Evolutionary conservation across 129 eudicot species (phyloP).

Genomic region (Flaveria robusta): DNA sequence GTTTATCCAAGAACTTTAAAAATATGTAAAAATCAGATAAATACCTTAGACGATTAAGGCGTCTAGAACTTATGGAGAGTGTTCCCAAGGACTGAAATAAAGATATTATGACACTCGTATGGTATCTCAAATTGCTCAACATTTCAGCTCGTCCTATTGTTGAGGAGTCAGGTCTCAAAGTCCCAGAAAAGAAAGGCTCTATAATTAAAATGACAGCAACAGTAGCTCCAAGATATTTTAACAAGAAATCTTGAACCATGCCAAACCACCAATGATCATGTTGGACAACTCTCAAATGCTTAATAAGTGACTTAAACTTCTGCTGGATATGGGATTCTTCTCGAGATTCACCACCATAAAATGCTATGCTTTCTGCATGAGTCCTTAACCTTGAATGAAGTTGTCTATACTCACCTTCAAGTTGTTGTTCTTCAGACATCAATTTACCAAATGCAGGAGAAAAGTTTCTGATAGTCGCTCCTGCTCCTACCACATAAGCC

Average conservation of each 20-base stretch:
- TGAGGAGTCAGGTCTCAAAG: conserved; percentile 86
- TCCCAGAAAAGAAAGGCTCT: conserved; percentile 97
- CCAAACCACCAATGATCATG: conserved; percentile 99
- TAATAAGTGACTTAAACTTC: conserved; percentile 70
- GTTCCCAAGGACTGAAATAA: conserved; percentile 96
- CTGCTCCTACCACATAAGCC: conserved; percentile 99
- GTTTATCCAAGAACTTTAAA: background rate
- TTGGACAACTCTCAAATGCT: conserved; percentile 77
- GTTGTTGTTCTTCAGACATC: conserved; percentile 91
- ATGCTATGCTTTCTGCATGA: conserved; percentile 97
- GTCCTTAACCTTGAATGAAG: conserved; percentile 96
- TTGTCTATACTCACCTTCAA: conserved; percentile 97
- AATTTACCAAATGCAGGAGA: conserved; percentile 95
- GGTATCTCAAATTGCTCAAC: conserved; percentile 98
- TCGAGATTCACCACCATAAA: conserved; percentile 94
- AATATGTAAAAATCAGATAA: background rate
- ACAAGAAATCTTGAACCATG: conserved; percentile 94
- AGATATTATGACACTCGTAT: conserved; percentile 97
- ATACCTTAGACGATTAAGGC: conserved; percentile 97
- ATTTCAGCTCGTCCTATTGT: conserved; percentile 97
- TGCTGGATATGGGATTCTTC: conserved; percentile 96
- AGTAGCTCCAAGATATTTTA: conserved; percentile 99
- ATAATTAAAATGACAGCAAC: conserved; percentile 96
- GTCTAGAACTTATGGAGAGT: conserved; percentile 92
- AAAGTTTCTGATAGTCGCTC: conserved; percentile 85